Base-by-base conservation (phyloP, 768 basidiomycete species). In the Trametes meyenii region DNA sequence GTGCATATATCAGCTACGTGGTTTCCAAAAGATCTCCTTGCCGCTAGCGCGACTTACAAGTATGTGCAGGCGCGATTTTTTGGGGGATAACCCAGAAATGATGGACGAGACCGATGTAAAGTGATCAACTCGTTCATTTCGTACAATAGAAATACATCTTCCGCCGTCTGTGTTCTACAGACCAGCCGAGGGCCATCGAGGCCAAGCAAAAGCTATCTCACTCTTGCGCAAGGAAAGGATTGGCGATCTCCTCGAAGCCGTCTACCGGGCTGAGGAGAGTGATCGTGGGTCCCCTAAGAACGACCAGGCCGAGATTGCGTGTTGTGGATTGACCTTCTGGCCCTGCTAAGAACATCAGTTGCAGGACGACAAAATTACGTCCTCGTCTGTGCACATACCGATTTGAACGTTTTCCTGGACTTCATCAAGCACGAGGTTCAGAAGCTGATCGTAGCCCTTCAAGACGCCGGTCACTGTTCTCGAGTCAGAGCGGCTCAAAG, bases 371-470 rank as follows among this genome's bases (percentile, higher is more conserved):
- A 35, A 26, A 24, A 50, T 65, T 55, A 58, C 64, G 61, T 62
- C n/a, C 61, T 58, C 5, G 36, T 14, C 21, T 16, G 33, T 5
- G 36, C 21, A 52, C 71, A 24, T 43, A 67, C 69, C 70, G n/a
- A 33, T 86, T 71, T 83, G 82, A 2, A 92, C 66, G 40, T 90
- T 83, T 75, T 99, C 97, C 69, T 89, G 84, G 6, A 98, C 94
- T 61, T 97, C 93, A 74, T 99, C 97, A 51, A 99, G 84, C 51
- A 99, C 97, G 57, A 99, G 88, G 74, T 99, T 98, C 59, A 98
- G 83, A 40, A 98, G 80, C 67, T 98, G 96, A 76, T 98, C 97
- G 69, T 86, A 98, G 24, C 97, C 97, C 76, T 99, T 99, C 64
- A 99, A 76, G 17, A 91, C 83, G 3, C 97, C 97, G 8, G 85